Base-by-base conservation (phyloP, 768 basidiomycete species). In the Paxillus ammoniavirescens region DNA sequence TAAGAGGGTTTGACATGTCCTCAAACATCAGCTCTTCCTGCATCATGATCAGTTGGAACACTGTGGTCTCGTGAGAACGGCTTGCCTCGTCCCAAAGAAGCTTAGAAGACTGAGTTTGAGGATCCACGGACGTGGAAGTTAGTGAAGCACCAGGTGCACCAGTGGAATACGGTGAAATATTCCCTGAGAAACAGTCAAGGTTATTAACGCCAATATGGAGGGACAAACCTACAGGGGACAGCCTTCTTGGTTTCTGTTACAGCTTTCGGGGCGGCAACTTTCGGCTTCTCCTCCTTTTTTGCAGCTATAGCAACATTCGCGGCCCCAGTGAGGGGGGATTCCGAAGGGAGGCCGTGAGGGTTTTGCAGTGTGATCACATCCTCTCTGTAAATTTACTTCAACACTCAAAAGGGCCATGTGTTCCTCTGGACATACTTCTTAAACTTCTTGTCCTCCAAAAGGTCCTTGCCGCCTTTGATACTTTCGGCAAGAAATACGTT, bases 21-120 rank as follows among this genome's bases (percentile, higher is more conserved):
- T 98, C 96, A 60, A 95, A 99, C 97, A 99, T 99, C 14, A 95
- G 76, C 67, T 98, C 96, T 72, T 99, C 97, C 83, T 89, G 57
- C 0, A 28, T 18, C 26, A 42, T 21, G 9, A 30, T 54, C 30
- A 58, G 7, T n/a, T 38, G 38, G 26, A 52, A 40, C 49, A 33
- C 15, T 8, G 35, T 8, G 10, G n/a, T 10, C 33, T 23, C 44
- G 43, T 45, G 13, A 37, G 21, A 35, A 30, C 10, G 17, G 40
- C 30, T 28, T 38, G 86, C 87, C 73, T 98, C 97, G 69, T 99
- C 95, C 84, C 94, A 95, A n/a, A 98, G 74, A 4, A 97, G 82
- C 61, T 89, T 86, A 45, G 94, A 86, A 42, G 73, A 72, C 42
- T 65, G 60, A 3, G 79, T 81, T 52, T 84, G 82, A 12, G 93